Evolutionary conservation across 2,329 filamentous ascomycete genomes (phyloP), one percentile per base, ranked within the genome.

Genomic region (Phyllosticta citribraziliensis): DNA sequence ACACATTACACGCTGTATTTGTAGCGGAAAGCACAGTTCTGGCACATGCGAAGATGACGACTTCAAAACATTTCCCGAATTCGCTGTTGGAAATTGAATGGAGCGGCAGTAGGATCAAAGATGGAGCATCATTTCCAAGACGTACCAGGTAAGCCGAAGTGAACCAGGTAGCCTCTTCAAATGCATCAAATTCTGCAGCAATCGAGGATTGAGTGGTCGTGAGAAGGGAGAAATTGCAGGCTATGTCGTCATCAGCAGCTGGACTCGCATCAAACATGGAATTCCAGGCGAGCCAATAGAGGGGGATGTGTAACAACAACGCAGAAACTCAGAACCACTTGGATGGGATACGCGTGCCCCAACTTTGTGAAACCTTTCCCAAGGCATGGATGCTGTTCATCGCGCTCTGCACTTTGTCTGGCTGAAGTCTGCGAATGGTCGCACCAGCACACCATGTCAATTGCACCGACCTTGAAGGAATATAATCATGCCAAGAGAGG

Each of bases 161-260:
- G 70, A 94, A 91, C 89, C 89, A 95, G 72, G 84, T 88, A 40
- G 85, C 85, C 60, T 84, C 78, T 61, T 86, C 84, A 68, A 90
- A 91, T 1, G 88, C 84, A 72, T 89, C 80, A 1, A 95, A 78
- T 65, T 93, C 89, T 8, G 81, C 82, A 2, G 89, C 89, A 65
- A 95, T 89, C 56, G 80, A 79, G 8, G 86, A 89, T 74, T 94
- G 90, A 1, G 88, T 88, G 61, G 91, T 92, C 5, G 88, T 89
- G 70, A 95, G 86, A 66, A 90, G 85, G 12, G 86, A 89, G 74
- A 92, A 89, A 69, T 94, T 94, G 64, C 82, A 80, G 17, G 81
- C 80, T 80, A 47, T 55, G 55, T 57, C 54, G 53, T 27, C 24
- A 59, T 60, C 55, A 62, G 50, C n/a, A 52, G 52, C 2, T 47